Base-by-base conservation (phyloP, 2,329 filamentous ascomycete species). In the Talaromyces sp. region DNA sequence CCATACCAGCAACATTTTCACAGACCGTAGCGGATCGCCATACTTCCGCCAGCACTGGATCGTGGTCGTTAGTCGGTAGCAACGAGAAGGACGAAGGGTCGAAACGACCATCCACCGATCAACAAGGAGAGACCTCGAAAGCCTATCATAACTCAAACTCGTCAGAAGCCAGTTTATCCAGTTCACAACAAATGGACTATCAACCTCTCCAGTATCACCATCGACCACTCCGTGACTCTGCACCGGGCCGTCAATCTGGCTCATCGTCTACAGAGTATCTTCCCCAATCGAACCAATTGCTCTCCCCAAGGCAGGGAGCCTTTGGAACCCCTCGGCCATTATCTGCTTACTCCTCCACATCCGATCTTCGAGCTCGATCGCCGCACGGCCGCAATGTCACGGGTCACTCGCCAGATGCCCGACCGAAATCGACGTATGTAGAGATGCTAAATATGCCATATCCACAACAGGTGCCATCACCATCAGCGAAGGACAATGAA, bases 331-430 rank as follows among this genome's bases (percentile, higher is more conserved):
- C 82, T 40, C 82, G 92, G 53, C 91, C 91, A 5, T 81, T 81
- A 22, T 96, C 92, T 11, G 80, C 87, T 5, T 92, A 91, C 71
- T 94, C 89, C 2, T 80, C 83, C 13, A 82, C 83, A 50, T 91
- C 89, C 15, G 91, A 96, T 50, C 75, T 84, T 61, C 84, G 87
- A 35, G 78, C 77, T 62, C 75, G 79, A 39, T 83, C 83, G 17
- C 80, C 81, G 15, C 76, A 79, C 50, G 76, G 71, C 11, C 78
- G 81, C 41, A 77, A 77, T n/a, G 64, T 77, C 3, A 83, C 83
- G 2, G 69, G 75, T 5, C 68, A 77, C 51, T 81, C 78, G 15
- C 84, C 84, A 2, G 82, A 84, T 61, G 77, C 72, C 54, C 75
- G 84, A 51, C 83, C 84, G 0, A 69, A 79, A 7, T 87, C 84